Percentiles rank a stretch among this genome's conserved stretches.
These are phyloP conservation scores for Nannochloropsis gaditana DNA, from an alignment of 108 stramenopile species.

Conservation along the genomic window DNA sequence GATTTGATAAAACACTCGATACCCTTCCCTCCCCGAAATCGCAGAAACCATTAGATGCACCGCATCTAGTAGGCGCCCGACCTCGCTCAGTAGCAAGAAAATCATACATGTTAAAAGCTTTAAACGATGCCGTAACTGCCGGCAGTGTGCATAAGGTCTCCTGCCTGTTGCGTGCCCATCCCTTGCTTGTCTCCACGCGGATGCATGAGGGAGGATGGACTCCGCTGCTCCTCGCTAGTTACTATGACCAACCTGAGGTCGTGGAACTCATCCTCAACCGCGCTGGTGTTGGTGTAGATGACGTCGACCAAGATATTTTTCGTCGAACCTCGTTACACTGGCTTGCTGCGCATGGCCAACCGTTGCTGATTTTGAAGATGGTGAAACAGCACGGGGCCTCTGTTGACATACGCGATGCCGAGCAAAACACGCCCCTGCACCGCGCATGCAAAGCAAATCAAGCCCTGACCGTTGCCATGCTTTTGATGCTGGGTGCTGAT, in stretches of 20 bases:
- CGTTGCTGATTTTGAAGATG: background rate
- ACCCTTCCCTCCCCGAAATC: too few species aligned
- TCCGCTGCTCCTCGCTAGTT: constrained; percentile 11
- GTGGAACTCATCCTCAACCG: background rate
- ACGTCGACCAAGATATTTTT: background rate
- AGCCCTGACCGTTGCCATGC: background rate
- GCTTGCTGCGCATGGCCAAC: background rate
- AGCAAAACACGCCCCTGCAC: background rate
- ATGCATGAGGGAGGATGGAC: constrained; percentile 2
- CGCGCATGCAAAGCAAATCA: background rate
- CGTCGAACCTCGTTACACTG: background rate
- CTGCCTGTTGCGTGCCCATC: constrained; percentile 1
- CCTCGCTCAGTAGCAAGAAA: background rate
- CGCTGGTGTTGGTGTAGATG: background rate
- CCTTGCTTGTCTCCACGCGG: constrained; percentile 5
- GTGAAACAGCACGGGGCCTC: background rate
- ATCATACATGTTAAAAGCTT: background rate
- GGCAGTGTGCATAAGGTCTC: background rate
- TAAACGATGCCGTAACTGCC: background rate
- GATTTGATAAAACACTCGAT: too few species aligned
- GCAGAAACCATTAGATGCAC: too few species aligned
- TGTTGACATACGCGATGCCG: background rate
- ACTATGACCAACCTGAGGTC: background rate
- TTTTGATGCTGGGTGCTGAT: constrained; percentile 2
- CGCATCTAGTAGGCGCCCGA: too few species aligned